Conservation (phyloP, 2,329 filamentous ascomycete genomes). For the Phoma herbarum region DNA sequence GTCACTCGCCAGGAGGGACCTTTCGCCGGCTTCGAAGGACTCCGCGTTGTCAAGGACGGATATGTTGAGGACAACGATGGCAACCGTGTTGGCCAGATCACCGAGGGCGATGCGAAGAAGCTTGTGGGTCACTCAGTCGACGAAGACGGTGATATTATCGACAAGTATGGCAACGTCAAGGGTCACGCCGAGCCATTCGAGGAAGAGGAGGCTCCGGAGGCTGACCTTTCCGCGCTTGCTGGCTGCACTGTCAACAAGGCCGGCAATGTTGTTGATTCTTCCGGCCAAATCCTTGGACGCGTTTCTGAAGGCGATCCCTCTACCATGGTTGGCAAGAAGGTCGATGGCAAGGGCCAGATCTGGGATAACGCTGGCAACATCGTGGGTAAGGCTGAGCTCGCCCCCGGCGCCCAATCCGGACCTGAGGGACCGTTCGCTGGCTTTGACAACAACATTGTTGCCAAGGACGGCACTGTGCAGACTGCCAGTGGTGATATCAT, state of each 20-base stretch:
- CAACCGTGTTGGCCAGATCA: slow-evolving; percentile 75
- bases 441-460: slow-evolving; percentile 64
- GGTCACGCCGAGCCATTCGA: slow-evolving; percentile 67
- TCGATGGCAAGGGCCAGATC: slow-evolving; percentile 69
- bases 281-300: slow-evolving; percentile 66
- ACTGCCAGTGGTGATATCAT: slow-evolving; percentile 58
- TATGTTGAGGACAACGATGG: slow-evolving; percentile 81
- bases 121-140: slow-evolving; percentile 79
- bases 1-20: slow-evolving; percentile 69
- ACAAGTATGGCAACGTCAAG: slow-evolving; percentile 74
- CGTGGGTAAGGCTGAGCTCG: slow-evolving; percentile 66
- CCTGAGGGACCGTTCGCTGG: slow-evolving; percentile 68
- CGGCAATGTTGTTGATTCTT: slow-evolving; percentile 68
- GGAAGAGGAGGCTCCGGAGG: slow-evolving; percentile 58
- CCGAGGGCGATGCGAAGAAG: slow-evolving; percentile 74
- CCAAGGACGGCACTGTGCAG: slow-evolving; percentile 66
- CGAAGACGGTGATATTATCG: slow-evolving; percentile 82
- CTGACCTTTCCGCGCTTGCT: slow-evolving; percentile 67
- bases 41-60: slow-evolving; percentile 73
- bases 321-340: slow-evolving; percentile 67
- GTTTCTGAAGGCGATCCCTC: slow-evolving; percentile 65
- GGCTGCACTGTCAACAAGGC: slow-evolving; percentile 71
- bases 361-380: slow-evolving; percentile 71
- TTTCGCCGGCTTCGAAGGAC: slow-evolving; percentile 71
- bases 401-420: slow-evolving; percentile 59